phyloP scores from a whole-genome alignment of 495 filamentous ascomycete species.

The Talaromyces ruber region DNA sequence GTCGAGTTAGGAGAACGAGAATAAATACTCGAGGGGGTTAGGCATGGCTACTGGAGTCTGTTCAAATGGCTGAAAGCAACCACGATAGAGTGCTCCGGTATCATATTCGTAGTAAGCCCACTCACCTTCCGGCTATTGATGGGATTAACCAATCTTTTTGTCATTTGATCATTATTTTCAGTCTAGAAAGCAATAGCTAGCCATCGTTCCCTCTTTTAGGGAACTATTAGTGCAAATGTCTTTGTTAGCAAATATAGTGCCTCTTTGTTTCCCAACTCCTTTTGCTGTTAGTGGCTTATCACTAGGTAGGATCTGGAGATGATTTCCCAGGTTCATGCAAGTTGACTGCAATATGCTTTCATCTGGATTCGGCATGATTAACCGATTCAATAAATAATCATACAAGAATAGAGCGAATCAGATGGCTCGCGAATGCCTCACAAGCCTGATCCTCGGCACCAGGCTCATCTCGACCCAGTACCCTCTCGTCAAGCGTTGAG shows the following conservation, averaged over 20 bases:
- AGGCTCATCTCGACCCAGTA: conserved; percentile 38
- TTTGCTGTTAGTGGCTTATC: background rate
- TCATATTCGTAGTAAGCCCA: background rate
- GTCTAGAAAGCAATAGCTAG: background rate
- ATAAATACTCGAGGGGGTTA: background rate
- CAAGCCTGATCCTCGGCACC: conserved; percentile 28
- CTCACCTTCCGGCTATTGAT: background rate
- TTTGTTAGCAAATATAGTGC: background rate
- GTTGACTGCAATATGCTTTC: background rate
- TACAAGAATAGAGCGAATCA: conserved; percentile 7
- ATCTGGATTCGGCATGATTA: background rate
- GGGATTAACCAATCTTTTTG: background rate
- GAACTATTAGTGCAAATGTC: background rate
- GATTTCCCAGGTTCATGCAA: background rate
- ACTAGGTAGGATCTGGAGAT: background rate
- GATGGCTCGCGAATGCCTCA: conserved; percentile 10
- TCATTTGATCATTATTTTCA: background rate
- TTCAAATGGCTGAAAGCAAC: background rate
- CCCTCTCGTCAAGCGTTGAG: conserved; percentile 20
- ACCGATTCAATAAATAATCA: background rate
- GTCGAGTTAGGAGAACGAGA: background rate
- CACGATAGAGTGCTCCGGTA: background rate
- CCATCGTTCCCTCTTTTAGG: background rate
- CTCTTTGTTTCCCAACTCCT: background rate
- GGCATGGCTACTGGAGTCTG: background rate